These are phyloP conservation scores for Thelonectria olida DNA, from an alignment of 2,329 filamentous ascomycete genomes.

Conservation along the genomic window DNA sequence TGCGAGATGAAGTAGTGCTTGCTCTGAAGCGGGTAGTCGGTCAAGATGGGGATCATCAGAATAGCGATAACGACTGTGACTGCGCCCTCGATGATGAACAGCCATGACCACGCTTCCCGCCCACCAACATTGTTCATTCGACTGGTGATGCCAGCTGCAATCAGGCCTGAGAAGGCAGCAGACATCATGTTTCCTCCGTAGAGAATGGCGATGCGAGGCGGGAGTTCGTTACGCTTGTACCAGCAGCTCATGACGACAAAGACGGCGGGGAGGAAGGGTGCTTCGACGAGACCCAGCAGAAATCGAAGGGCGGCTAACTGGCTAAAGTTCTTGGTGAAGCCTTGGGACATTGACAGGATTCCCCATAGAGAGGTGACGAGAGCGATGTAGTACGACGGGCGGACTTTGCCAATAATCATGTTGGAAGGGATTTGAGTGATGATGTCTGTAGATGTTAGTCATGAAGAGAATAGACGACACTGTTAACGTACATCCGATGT, in stretches of 20 bases:
- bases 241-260: constrained; percentile 58
- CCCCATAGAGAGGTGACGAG: constrained; percentile 16
- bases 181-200: constrained; percentile 71
- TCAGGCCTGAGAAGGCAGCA: constrained; percentile 72
- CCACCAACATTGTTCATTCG: constrained; percentile 42
- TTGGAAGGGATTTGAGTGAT: constrained; percentile 17
- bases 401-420: constrained; percentile 19
- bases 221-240: constrained; percentile 73
- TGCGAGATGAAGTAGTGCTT: constrained; percentile 13
- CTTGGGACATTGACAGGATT: constrained; percentile 10
- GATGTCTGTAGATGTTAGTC: constrained; percentile 15
- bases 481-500: constrained; percentile 8
- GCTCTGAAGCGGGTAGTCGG: constrained; percentile 41
- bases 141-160: constrained; percentile 67
- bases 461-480: neutral
- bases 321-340: constrained; percentile 16
- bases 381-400: constrained; percentile 17
- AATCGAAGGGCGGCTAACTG: constrained; percentile 44
- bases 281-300: constrained; percentile 56
- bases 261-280: constrained; percentile 61
- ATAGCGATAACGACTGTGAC: constrained; percentile 38
- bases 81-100: constrained; percentile 73
- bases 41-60: constrained; percentile 28
- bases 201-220: constrained; percentile 67
- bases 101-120: constrained; percentile 62